A percentile compares a stretch with the other conserved stretches of the same genome.
Conservation (phyloP, 2,329 filamentous ascomycete genomes). For the Aspergillus fumigatiaffinis region DNA sequence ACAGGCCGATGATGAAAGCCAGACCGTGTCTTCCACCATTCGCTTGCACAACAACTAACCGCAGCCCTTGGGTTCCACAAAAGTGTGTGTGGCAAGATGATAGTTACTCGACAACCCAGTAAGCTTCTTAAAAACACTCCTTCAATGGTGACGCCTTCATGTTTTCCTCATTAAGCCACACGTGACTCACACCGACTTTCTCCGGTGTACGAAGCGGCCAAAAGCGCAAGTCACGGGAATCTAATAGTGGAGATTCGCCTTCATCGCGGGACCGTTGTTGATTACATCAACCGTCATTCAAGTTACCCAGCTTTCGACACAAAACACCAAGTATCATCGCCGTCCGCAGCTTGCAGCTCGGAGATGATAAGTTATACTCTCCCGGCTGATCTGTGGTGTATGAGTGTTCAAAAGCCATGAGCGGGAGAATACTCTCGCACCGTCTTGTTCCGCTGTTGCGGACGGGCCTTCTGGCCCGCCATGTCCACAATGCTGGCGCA, state of each 20-base stretch:
- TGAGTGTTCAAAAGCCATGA: conserved; percentile 53
- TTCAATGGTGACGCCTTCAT: neutral
- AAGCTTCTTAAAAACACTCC: neutral
- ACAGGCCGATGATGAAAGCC: neutral
- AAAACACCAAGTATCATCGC: conserved; percentile 5
- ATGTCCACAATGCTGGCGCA: conserved; percentile 58
- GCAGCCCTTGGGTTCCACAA: neutral
- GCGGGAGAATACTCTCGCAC: conserved; percentile 70
- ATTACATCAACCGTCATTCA: conserved; percentile 1
- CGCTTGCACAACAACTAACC: neutral
- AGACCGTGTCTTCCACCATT: neutral
- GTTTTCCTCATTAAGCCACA: conserved; percentile 15
- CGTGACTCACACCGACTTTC: conserved; percentile 25
- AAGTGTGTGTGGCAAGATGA: neutral
- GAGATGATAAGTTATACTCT: conserved; percentile 17
- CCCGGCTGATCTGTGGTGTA: conserved; percentile 22
- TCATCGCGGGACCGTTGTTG: neutral
- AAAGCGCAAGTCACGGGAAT: conserved; percentile 30
- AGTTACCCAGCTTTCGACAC: neutral
- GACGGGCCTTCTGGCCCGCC: conserved; percentile 57
- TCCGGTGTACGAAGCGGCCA: conserved; percentile 31
- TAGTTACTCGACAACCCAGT: neutral
- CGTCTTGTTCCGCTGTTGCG: conserved; percentile 65
- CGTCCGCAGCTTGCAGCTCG: conserved; percentile 14
- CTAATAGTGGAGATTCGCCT: conserved; percentile 4